A percentile compares a stretch with the other conserved stretches of the same genome.
phyloP scores from a whole-genome alignment of 139 green algal species.

The Chlorella sp. region DNA sequence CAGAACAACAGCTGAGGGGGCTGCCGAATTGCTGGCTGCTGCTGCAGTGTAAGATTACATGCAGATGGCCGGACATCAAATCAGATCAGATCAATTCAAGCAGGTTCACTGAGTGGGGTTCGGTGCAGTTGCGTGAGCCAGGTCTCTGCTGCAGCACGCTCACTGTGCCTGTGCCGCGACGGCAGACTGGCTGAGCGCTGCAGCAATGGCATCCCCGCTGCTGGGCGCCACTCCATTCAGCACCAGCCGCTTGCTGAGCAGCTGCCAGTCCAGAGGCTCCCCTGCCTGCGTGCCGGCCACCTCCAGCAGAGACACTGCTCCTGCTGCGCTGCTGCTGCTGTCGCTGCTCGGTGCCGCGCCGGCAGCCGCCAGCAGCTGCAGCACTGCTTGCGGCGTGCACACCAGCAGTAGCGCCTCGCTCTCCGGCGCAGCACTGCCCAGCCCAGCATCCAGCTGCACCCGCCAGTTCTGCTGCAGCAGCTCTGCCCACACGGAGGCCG shows the following conservation, averaged over 20 bases:
- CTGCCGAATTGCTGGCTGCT: not conserved
- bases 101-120: not conserved
- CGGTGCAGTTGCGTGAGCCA: too few species aligned
- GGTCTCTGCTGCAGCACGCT: too few species aligned
- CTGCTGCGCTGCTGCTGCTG: not conserved
- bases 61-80: not conserved
- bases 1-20: not conserved
- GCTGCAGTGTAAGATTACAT: too few species aligned
- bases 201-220: not conserved
- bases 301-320: not conserved
- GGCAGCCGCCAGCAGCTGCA: conserved; percentile 17
- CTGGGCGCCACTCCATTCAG: not conserved
- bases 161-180: not conserved
- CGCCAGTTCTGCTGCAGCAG: conserved; percentile 37
- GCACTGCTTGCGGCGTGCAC: not conserved
- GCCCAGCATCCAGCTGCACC: conserved; percentile 33
- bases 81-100: not conserved
- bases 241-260: conserved; percentile 10
- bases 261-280: conserved; percentile 13
- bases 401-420: conserved; percentile 20
- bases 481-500: conserved; percentile 20
- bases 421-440: not conserved
- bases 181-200: not conserved
- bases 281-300: conserved; percentile 19
- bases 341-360: not conserved